Conservation (phyloP, 768 basidiomycete genomes). For the Lentinula boryana region DNA sequence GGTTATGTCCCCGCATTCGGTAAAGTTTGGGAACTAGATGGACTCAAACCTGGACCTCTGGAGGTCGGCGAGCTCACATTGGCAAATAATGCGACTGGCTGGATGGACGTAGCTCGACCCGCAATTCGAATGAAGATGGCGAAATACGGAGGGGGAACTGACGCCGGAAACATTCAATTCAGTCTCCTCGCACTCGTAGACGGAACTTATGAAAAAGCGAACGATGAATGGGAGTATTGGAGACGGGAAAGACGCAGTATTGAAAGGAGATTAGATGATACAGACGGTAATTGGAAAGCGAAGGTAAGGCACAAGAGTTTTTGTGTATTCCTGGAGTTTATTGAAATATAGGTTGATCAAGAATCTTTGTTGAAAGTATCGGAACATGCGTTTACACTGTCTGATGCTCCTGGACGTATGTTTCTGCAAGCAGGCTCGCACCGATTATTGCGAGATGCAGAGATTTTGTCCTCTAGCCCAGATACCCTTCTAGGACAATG, state of each 20-base stretch:
- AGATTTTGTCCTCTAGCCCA: constrained; percentile 37
- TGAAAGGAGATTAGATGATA: constrained; percentile 35
- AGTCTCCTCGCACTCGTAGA: constrained; percentile 58
- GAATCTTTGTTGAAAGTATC: constrained; percentile 21
- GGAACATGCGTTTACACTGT: constrained; percentile 24
- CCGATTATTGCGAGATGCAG: constrained; percentile 34
- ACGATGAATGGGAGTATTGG: constrained; percentile 48
- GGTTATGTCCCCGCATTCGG: constrained; percentile 57
- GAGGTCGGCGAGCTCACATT: constrained; percentile 51
- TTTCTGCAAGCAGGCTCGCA: constrained; percentile 42
- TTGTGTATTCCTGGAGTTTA: background rate
- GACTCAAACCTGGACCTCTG: constrained; percentile 54
- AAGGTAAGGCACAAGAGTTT: constrained; percentile 20
- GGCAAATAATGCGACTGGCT: constrained; percentile 17
- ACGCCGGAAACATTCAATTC: constrained; percentile 44
- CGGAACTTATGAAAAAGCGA: constrained; percentile 37
- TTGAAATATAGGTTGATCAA: constrained; percentile 32
- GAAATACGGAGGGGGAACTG: constrained; percentile 42
- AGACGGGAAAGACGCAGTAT: constrained; percentile 40
- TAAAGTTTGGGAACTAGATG: constrained; percentile 69
- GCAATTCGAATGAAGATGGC: constrained; percentile 58
- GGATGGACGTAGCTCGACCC: constrained; percentile 61
- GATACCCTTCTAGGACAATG: constrained; percentile 33
- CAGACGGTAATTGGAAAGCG: constrained; percentile 25
- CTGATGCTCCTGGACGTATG: constrained; percentile 19